Evolutionary conservation across 257 asterid species (phyloP).

Genomic region (Datura wrightii): DNA sequence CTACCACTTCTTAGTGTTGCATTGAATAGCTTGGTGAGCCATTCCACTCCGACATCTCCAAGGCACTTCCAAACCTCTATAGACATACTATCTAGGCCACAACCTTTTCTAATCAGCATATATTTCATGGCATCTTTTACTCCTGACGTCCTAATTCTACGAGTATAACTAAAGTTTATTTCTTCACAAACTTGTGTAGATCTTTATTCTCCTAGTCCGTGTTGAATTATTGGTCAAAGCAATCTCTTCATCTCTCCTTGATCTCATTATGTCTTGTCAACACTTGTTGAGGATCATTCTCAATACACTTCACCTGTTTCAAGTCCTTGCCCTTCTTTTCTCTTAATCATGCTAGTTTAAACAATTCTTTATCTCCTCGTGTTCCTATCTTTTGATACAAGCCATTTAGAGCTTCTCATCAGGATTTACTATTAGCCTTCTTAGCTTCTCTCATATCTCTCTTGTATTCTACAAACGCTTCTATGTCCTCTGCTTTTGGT

Average conservation of each 20-base stretch:
- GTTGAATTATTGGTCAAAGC: slow-evolving; percentile 4
- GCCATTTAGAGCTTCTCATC: not conserved
- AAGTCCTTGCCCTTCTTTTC: not conserved
- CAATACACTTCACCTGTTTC: not conserved
- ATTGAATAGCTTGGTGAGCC: slow-evolving; percentile 18
- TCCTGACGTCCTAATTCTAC: not conserved
- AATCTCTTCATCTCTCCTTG: not conserved
- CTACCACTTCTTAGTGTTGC: not conserved
- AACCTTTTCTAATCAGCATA: not conserved
- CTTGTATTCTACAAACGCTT: not conserved
- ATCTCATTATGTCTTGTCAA: not conserved
- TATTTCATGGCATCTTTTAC: not conserved
- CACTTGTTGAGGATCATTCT: not conserved
- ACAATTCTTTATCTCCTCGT: not conserved
- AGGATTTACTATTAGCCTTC: not conserved
- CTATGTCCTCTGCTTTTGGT: slow-evolving; percentile 3
- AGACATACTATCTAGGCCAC: not conserved
- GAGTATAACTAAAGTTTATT: not conserved
- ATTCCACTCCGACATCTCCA: not conserved
- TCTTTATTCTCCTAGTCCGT: not conserved
- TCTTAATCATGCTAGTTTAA: not conserved
- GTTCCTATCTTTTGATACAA: not conserved
- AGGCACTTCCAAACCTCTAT: slow-evolving; percentile 10
- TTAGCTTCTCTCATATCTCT: not conserved
- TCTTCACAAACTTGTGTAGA: not conserved